Evolutionary conservation across 768 basidiomycete species (phyloP), one percentile per base, ranked within the genome.

Genomic region (Tephrocybe sp.): DNA sequence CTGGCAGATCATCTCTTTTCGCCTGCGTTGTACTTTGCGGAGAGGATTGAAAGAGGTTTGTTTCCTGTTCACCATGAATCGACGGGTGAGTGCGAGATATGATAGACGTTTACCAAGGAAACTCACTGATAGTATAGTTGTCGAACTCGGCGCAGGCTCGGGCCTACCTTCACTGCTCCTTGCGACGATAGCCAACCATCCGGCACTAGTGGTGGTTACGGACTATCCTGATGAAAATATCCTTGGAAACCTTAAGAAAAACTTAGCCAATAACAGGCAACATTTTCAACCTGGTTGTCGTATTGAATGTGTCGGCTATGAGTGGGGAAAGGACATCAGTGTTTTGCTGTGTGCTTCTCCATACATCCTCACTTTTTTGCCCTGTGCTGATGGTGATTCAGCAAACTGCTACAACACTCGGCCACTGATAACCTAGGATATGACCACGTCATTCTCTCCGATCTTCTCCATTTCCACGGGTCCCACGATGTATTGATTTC

Each of bases 1-100:
- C 70, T 88, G 18, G 86, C 85, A 42, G 85, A 88, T 64, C 83
- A 85, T 53, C 69, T 88, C 3, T 88, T 88, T 61, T 88, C 83
- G 31, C 86, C 84, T 13, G 76, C 79, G 8, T 70, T 89, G 7
- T 75, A 83, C 47, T 71, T 89, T 15, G 82, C 83, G 2, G 84
- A 88, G 59, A 68, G 74, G 22, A 80, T 90, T 9, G 84, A 89
- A 63, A 63, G 75, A 47, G 73, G 75, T 0, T 58, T 79, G 4
- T 60, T 90, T 7, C 66, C 70, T 13, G 63, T 78, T 2, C 53
- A 41, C n/a, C 12, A 54, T 3, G 66, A 67, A 11, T 67, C 64
- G 48, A 72, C 70, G 40, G 74, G 84, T 79, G 18, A 30, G 45
- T 52, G 16, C 39, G 15, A 47, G 3, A 23, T 50, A 18, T 29